phyloP scores from a whole-genome alignment of 768 basidiomycete species.

The Mycena galopus region DNA sequence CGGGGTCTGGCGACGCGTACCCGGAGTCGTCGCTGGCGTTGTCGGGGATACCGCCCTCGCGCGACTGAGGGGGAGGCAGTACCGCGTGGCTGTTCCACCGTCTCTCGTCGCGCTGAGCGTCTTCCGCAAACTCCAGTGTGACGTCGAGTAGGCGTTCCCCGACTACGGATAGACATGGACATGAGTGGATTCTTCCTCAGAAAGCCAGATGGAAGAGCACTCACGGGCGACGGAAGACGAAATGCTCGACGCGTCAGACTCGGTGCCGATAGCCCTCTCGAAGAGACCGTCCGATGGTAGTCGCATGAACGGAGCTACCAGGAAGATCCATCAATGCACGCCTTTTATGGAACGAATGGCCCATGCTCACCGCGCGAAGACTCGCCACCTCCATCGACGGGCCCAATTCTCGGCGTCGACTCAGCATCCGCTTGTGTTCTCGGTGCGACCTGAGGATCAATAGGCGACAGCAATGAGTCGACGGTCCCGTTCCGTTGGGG shows the following conservation, averaged over 20 bases:
- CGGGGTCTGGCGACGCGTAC: conserved; percentile 29
- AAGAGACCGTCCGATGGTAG: conserved; percentile 31
- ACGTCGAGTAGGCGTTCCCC: conserved; percentile 44
- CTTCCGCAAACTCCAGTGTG: conserved; percentile 35
- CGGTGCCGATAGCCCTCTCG: conserved; percentile 10
- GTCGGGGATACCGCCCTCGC: conserved; percentile 1
- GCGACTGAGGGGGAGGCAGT: neutral
- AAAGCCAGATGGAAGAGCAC: neutral
- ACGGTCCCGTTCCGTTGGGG: conserved; percentile 16
- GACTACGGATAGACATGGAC: conserved; percentile 28
- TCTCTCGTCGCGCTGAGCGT: conserved; percentile 25
- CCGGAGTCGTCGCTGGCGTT: conserved; percentile 29
- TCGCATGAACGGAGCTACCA: conserved; percentile 20
- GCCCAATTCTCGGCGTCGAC: neutral
- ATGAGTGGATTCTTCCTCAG: neutral
- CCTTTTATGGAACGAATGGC: neutral
- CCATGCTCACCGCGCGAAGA: conserved; percentile 12
- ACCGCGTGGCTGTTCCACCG: conserved; percentile 11
- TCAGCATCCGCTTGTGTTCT: neutral
- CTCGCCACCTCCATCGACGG: neutral
- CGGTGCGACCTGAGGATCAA: neutral
- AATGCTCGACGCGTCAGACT: conserved; percentile 36
- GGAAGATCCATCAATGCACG: conserved; percentile 1
- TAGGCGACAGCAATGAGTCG: no score
- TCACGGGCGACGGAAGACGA: conserved; percentile 34